Evolutionary conservation across 169 alveolate species (phyloP).

Genomic region (Ichthyophthirius multifiliis): DNA sequence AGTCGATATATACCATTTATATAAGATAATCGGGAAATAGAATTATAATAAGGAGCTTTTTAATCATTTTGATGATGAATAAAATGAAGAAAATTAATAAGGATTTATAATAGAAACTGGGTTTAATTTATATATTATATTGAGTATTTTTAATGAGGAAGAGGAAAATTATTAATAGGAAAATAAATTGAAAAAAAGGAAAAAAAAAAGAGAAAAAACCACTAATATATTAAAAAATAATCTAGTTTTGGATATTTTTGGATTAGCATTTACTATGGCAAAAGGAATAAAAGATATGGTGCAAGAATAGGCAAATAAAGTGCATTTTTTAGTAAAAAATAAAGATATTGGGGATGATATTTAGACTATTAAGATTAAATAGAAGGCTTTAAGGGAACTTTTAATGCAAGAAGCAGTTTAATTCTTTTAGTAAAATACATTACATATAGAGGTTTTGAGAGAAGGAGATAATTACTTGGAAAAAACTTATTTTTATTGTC

Average conservation of each 20-base stretch:
- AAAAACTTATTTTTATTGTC: constrained; percentile 53
- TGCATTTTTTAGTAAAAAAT: constrained; percentile 1
- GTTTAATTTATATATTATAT: constrained; percentile 31
- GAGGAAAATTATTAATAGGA: not conserved
- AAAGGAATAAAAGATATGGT: constrained; percentile 9
- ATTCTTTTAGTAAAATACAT: constrained; percentile 46
- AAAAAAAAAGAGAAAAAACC: constrained; percentile 9
- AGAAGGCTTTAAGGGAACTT: constrained; percentile 17
- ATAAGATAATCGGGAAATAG: not conserved
- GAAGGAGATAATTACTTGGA: constrained; percentile 57
- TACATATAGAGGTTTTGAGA: constrained; percentile 59
- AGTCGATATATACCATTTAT: constrained; percentile 17
- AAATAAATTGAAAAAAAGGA: not conserved
- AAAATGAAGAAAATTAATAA: not conserved
- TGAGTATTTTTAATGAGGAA: constrained; percentile 19
- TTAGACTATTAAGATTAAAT: not conserved
- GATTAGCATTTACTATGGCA: constrained; percentile 6
- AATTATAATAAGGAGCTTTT: constrained; percentile 16
- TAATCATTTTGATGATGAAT: constrained; percentile 2
- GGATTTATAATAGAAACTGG: constrained; percentile 43
- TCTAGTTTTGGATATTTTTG: constrained; percentile 19
- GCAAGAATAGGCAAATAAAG: constrained; percentile 11
- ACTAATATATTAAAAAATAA: constrained; percentile 5
- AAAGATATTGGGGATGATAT: constrained; percentile 14
- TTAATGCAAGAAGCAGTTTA: constrained; percentile 18